Conservation (phyloP, 23 red algal genomes). For the Gracilaria caudata region DNA sequence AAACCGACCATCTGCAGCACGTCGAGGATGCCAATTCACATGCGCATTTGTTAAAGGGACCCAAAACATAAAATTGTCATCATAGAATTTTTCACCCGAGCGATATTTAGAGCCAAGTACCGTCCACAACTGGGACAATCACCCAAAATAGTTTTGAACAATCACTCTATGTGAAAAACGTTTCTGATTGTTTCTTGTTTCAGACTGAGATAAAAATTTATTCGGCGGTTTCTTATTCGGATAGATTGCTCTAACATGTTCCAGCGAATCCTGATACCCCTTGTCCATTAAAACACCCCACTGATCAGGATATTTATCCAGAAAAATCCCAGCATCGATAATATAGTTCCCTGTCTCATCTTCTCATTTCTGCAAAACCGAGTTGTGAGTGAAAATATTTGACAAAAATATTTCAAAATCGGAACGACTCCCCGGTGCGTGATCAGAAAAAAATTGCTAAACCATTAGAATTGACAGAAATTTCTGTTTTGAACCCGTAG, state of each 20-base stretch:
- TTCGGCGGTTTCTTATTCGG: not conserved
- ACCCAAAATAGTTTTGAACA: slow-evolving; percentile 12
- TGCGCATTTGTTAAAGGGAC: not conserved
- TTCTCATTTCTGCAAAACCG: not conserved
- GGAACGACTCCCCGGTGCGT: not conserved
- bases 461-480: not conserved
- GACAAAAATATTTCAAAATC: not conserved
- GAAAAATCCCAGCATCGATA: too few species aligned
- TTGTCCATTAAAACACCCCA: slow-evolving; percentile 1
- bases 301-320: too few species aligned
- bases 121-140: not conserved
- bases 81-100: slow-evolving; percentile 1
- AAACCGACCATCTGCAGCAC: not conserved
- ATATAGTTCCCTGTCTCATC: too few species aligned
- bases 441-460: not conserved
- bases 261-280: not conserved
- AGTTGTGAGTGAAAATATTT: not conserved
- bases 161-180: too few species aligned
- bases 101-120: slow-evolving; percentile 8
- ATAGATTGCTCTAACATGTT: not conserved
- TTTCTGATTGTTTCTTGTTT: too few species aligned
- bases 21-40: not conserved
- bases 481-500: not conserved
- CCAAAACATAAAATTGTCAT: not conserved
- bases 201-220: too few species aligned